Percentiles rank a stretch among this genome's conserved stretches.
Evolutionary conservation across 2,329 filamentous ascomycete genomes (phyloP).

Genomic region (Truncatella angustata): DNA sequence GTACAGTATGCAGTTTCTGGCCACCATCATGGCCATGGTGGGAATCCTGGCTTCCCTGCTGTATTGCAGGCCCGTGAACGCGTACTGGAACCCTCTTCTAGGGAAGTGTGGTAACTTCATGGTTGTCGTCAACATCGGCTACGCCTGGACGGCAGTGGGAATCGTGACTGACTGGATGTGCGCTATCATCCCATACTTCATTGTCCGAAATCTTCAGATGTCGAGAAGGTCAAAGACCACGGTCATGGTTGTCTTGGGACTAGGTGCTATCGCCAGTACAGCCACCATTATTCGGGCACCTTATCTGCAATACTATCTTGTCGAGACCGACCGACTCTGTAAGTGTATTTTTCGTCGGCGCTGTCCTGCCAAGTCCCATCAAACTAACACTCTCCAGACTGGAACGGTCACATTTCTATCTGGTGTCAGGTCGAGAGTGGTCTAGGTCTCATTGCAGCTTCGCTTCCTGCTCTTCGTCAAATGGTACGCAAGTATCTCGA

Average conservation of each 20-base stretch:
- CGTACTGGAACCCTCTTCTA: constrained; percentile 16
- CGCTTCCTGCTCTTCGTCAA: constrained; percentile 15
- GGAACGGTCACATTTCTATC: constrained; percentile 5
- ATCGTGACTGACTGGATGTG: constrained; percentile 27
- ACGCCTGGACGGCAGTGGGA: constrained; percentile 6
- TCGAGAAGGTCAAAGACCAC: constrained; percentile 19
- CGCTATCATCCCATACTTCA: constrained; percentile 28
- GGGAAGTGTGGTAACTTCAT: constrained; percentile 15
- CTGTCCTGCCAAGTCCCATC: neutral
- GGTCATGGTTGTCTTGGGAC: constrained; percentile 10
- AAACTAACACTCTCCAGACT: neutral
- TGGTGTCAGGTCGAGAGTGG: constrained; percentile 13
- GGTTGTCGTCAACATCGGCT: constrained; percentile 11
- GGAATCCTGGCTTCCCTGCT: constrained; percentile 16
- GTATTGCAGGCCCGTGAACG: constrained; percentile 16
- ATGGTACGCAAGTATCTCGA: constrained; percentile 7
- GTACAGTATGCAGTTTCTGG: constrained; percentile 11
- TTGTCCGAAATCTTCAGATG: constrained; percentile 26
- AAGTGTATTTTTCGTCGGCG: neutral
- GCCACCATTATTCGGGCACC: constrained; percentile 11
- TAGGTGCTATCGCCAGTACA: constrained; percentile 13
- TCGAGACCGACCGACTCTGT: constrained; percentile 11
- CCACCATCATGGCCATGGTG: constrained; percentile 13
- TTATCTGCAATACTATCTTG: constrained; percentile 10
- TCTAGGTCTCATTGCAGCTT: constrained; percentile 17